Evolutionary conservation across 805 yeast species (phyloP).

Genomic region (Myxozyma sirexii): DNA sequence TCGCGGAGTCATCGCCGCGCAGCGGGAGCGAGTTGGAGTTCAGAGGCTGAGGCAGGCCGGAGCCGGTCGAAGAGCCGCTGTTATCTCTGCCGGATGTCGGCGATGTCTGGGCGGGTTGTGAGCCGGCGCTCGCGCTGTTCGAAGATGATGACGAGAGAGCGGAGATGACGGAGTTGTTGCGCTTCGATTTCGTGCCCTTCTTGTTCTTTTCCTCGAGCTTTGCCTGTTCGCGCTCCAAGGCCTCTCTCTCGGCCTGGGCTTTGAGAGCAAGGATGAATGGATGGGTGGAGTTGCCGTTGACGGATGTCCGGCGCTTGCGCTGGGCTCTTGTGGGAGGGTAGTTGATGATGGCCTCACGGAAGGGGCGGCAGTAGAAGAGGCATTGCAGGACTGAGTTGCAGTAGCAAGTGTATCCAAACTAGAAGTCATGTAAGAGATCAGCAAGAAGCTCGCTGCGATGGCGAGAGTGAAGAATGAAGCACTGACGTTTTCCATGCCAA

Average conservation of each 20-base stretch:
- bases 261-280: slow-evolving; percentile 20
- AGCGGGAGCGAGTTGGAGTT: slow-evolving; percentile 14
- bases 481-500: slow-evolving; percentile 48
- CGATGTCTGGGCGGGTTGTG: neutral
- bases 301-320: slow-evolving; percentile 26
- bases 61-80: neutral
- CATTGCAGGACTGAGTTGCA: slow-evolving; percentile 92
- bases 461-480: neutral
- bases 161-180: slow-evolving; percentile 18
- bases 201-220: slow-evolving; percentile 4
- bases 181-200: slow-evolving; percentile 12
- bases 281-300: slow-evolving; percentile 24
- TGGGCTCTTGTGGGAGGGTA: slow-evolving; percentile 45
- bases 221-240: slow-evolving; percentile 18
- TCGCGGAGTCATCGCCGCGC: slow-evolving; percentile 23
- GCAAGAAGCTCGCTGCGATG: neutral
- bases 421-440: neutral
- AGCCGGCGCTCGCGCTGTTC: neutral
- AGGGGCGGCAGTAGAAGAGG: slow-evolving; percentile 70
- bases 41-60: neutral
- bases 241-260: slow-evolving; percentile 28
- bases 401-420: slow-evolving; percentile 80
- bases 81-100: neutral
- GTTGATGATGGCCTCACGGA: slow-evolving; percentile 59
- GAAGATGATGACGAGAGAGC: slow-evolving; percentile 13